A percentile compares a stretch with the other conserved stretches of the same genome.
phyloP scores from a whole-genome alignment of 2,329 filamentous ascomycete species.

The Colletotrichum sp. region DNA sequence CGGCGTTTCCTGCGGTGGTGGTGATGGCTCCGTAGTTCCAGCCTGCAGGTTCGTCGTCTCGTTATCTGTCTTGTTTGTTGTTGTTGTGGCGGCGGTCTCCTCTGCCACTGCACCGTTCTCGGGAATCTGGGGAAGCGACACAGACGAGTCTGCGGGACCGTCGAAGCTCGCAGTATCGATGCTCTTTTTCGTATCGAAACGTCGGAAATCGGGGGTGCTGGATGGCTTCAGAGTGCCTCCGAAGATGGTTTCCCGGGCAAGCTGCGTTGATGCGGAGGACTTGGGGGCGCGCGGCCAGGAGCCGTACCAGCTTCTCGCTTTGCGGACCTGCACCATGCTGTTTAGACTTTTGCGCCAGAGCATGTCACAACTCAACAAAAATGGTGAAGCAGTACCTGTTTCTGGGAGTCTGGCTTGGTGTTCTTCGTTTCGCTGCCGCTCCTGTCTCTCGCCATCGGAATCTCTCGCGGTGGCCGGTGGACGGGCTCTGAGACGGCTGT shows the following conservation, averaged over 20 bases:
- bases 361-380: background rate
- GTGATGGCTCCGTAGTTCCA: background rate
- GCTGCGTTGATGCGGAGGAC: conserved; percentile 62
- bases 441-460: conserved; percentile 16
- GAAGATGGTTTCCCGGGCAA: conserved; percentile 66
- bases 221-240: conserved; percentile 57
- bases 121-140: conserved; percentile 32
- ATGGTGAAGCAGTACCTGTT: conserved; percentile 9
- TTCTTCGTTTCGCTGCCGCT: conserved; percentile 19
- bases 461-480: background rate
- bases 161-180: conserved; percentile 34
- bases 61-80: background rate
- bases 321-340: conserved; percentile 46
- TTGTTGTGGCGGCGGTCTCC: background rate
- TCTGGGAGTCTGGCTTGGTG: background rate
- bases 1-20: background rate
- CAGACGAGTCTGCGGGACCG: conserved; percentile 33
- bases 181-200: conserved; percentile 52
- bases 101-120: conserved; percentile 23
- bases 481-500: conserved; percentile 21
- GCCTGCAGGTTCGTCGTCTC: background rate
- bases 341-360: background rate
- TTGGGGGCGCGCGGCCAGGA: conserved; percentile 64
- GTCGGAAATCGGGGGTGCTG: conserved; percentile 53
- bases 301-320: conserved; percentile 66